phyloP scores from a whole-genome alignment of 345 rosid species.

The Excoecaria cochinchinensis region DNA sequence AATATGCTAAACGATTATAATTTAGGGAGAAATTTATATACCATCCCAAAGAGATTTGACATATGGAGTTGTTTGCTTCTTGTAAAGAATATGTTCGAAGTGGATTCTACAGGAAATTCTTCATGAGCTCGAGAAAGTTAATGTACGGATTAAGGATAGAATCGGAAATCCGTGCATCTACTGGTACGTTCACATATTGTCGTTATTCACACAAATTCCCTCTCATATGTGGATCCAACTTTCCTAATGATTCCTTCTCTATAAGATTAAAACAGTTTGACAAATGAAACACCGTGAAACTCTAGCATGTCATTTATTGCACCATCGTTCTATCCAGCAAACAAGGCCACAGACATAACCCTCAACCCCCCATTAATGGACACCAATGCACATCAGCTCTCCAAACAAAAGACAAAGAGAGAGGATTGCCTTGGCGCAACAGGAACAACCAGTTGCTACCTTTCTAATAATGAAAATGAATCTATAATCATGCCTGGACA shows the following conservation, averaged over 20 bases:
- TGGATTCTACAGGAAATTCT: not conserved
- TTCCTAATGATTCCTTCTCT: not conserved
- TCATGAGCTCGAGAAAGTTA: not conserved
- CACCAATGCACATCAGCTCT: not conserved
- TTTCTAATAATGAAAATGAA: not conserved
- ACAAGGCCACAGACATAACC: not conserved
- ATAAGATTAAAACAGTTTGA: not conserved
- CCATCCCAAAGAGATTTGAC: not conserved
- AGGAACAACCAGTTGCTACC: not conserved
- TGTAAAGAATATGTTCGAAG: not conserved
- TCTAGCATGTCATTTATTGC: not conserved
- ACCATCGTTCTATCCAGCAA: constrained; percentile 5
- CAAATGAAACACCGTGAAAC: not conserved
- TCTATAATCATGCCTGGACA: not conserved
- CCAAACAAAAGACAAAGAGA: not conserved
- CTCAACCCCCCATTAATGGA: not conserved
- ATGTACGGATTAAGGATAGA: not conserved
- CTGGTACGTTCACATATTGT: not conserved
- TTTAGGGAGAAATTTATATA: no score
- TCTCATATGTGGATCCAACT: not conserved
- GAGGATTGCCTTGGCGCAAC: not conserved
- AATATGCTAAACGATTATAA: no score
- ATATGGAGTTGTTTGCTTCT: not conserved
- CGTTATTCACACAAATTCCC: not conserved
- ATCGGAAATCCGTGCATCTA: not conserved